These are phyloP conservation scores for Boletus semigastroideus DNA, from an alignment of 1,284 basidiomycete genomes.

Conservation along the genomic window DNA sequence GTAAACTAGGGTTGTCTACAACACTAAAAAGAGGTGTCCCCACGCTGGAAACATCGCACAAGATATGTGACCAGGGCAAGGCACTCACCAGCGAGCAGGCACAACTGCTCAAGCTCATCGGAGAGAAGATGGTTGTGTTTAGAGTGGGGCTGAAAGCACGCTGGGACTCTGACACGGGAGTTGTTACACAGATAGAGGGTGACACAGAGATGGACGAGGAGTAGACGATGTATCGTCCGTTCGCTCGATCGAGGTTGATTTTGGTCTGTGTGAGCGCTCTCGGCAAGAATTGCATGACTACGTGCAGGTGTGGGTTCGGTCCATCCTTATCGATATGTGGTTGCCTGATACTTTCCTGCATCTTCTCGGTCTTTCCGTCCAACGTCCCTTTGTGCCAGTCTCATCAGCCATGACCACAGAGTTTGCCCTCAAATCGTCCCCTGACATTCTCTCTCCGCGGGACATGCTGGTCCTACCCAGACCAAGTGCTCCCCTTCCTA, in stretches of 20 bases:
- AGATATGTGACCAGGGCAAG: slow-evolving; percentile 84
- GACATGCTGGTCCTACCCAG: slow-evolving; percentile 74
- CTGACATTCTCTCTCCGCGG: slow-evolving; percentile 64
- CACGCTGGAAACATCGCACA: slow-evolving; percentile 77
- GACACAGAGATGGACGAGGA: slow-evolving; percentile 21
- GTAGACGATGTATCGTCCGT: slow-evolving; percentile 12
- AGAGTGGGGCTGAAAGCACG: slow-evolving; percentile 68
- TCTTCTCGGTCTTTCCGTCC: slow-evolving; percentile 51
- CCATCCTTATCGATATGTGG: slow-evolving; percentile 32
- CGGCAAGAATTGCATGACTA: not conserved
- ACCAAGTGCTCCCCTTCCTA: slow-evolving; percentile 66
- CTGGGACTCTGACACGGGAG: slow-evolving; percentile 74
- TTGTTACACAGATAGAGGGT: slow-evolving; percentile 58
- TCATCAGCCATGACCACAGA: slow-evolving; percentile 33
- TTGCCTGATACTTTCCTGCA: slow-evolving; percentile 31
- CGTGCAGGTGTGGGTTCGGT: not conserved
- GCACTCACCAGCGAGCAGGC: slow-evolving; percentile 82
- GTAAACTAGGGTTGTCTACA: slow-evolving; percentile 88
- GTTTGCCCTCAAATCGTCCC: slow-evolving; percentile 57
- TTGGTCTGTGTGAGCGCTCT: not conserved
- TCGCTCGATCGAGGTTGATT: too few relatives aligned
- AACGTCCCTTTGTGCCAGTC: slow-evolving; percentile 43
- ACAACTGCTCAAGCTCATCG: slow-evolving; percentile 85
- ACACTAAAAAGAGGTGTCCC: slow-evolving; percentile 88
- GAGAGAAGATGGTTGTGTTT: slow-evolving; percentile 84